Base-by-base conservation (phyloP, 2,329 filamentous ascomycete species). In the Didymosphaeria variabile region DNA sequence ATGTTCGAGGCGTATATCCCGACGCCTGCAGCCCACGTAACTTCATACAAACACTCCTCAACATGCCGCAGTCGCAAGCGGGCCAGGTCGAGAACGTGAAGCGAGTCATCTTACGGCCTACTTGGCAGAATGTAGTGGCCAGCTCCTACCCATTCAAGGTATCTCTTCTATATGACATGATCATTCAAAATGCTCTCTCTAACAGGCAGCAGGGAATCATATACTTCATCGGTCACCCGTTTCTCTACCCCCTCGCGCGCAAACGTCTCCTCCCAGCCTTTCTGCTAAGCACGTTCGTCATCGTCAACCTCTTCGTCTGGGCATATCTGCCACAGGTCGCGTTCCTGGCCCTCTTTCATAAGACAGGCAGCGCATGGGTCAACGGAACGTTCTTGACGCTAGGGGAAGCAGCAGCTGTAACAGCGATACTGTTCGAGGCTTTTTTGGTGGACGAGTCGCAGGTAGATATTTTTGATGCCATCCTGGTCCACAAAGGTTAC, bases 321-420 rank as follows among this genome's bases (percentile, higher is more conserved):
- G 85, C 92, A 0, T 98, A 97, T 69, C 80, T 97, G 2, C 94
- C 94, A 0, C 92, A 98, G 75, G 93, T 93, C 58, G 91, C 92
- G 1, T 92, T 99, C 71, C 86, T 99, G 23, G 89, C 91, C 17
- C 87, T 98, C 67, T 98, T 97, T 77, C 94, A 98, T 71, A 91
- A 91, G 23, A 86, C 68, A 29, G 79, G 88, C 61, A 90, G 89
- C 32, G 95, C 95, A n/a, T 97, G 93, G 91, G 80, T 97, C 59
- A 97, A 93, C 70, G 93, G 91, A 2, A 88, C 92, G 0, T 90
- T 98, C 64, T 83, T 98, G 50, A 92, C 97, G 0, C 84, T 99
- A 2, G 87, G 85, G 10, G 86, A 90, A 75, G 87, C 86, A 10
- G 85, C 86, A 4, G 86, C 87, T 1, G 82, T 90, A 47, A 85